These are phyloP conservation scores for Marasmius fiardii DNA, from an alignment of 1,284 basidiomycete genomes.

Conservation along the genomic window DNA sequence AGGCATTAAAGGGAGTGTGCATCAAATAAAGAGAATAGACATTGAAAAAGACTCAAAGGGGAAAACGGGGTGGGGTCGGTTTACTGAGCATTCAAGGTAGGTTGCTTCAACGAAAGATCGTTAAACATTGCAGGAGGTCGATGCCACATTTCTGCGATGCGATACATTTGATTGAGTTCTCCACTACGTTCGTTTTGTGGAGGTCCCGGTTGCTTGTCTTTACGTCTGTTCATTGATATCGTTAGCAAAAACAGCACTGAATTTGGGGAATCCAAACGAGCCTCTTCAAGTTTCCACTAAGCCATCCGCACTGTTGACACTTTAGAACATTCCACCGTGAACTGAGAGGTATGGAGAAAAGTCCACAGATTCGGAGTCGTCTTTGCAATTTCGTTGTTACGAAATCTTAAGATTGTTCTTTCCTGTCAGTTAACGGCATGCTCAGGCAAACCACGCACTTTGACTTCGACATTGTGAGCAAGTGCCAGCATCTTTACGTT, in stretches of 20 bases:
- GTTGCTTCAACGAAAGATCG: conserved; percentile 5
- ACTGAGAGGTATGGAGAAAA: too few species aligned
- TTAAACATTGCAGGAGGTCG: conserved; percentile 6
- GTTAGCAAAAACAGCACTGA: not conserved
- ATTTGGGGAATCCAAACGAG: not conserved
- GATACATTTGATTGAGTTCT: conserved; percentile 11
- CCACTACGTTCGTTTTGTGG: not conserved
- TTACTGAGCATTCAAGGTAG: not conserved
- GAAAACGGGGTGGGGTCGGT: not conserved
- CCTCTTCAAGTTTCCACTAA: not conserved
- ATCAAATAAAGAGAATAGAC: not conserved
- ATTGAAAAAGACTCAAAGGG: not conserved
- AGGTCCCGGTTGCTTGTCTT: not conserved
- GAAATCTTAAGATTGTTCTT: too few species aligned
- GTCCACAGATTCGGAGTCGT: too few species aligned
- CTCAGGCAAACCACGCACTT: not conserved
- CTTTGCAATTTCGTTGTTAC: too few species aligned
- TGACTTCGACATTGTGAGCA: not conserved
- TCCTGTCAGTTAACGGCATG: not conserved
- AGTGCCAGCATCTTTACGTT: not conserved
- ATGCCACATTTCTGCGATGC: conserved; percentile 9
- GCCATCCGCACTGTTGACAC: not conserved
- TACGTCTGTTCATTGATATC: not conserved
- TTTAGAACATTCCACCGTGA: too few species aligned
- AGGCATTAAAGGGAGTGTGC: not conserved